Evolutionary conservation across 2,329 filamentous ascomycete genomes (phyloP), one percentile per base, ranked within the genome.

Genomic region (Diaporthe ilicicola): DNA sequence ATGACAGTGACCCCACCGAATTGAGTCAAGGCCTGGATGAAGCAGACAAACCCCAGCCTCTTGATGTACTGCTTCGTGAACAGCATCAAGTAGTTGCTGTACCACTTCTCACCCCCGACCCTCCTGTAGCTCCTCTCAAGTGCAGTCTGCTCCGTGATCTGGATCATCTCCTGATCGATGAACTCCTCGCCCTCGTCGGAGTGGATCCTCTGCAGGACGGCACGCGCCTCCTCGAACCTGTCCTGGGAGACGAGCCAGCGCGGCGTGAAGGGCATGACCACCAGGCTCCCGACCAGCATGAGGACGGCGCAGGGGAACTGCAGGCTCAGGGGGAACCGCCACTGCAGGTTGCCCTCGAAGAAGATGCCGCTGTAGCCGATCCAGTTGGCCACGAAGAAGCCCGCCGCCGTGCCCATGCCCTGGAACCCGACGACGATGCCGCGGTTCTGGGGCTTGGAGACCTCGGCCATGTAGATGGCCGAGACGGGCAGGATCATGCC

Each of bases 361-460:
- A 78, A 82, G 0, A 77, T 76, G 10, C 81, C 77, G 3, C 77
- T 79, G 68, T 81, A 83, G 3, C 82, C 82, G 54, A 84, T 79
- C 81, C 82, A 84, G 59, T 79, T 80, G 1, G 81, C 82, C 12
- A 75, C 65, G 71, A 81, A 79, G 61, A 79, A 83, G 5, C 82
- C 83, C 8, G 81, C 68, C 0, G 79, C 76, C 32, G 80, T 80
- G 66, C 80, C 77, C 46, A 81, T 73, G 1, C 79, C 81, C 59
- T 81, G 79, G 9, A 72, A 64, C 0, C 68, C 75, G 32, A 76
- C 76, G 8, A 79, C 70, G 32, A 76, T 75, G 0, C 73, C 77
- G 10, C 77, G 74, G 39, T 76, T 76, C 68, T 75, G 71, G 2
- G 77, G 74, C 9, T 75, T 75, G 3, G 75, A 72, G 4, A 79